Conservation (phyloP, 2,329 filamentous ascomycete species). For the Hypomyces rosellus region DNA sequence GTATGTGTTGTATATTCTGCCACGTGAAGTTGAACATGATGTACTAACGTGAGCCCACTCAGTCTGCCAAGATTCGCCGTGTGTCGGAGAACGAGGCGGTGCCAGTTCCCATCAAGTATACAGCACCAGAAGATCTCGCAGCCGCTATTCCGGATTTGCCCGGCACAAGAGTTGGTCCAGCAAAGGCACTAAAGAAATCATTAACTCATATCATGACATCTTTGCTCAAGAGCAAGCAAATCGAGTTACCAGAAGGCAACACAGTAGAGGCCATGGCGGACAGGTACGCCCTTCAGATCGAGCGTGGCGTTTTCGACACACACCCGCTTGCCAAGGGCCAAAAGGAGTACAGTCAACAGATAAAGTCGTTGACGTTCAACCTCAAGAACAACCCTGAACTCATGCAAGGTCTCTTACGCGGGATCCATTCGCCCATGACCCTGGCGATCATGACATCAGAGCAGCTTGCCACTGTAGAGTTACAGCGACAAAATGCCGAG, state of each 20-base stretch:
- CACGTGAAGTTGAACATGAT: neutral
- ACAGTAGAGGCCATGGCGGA: constrained; percentile 60
- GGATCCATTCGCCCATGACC: constrained; percentile 63
- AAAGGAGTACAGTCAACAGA: constrained; percentile 53
- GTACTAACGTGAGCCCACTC: constrained; percentile 10
- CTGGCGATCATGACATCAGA: constrained; percentile 84
- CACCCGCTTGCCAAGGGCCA: constrained; percentile 41
- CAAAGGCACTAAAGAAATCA: constrained; percentile 63
- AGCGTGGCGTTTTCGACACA: constrained; percentile 59
- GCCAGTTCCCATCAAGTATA: constrained; percentile 34
- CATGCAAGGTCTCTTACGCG: constrained; percentile 66
- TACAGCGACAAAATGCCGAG: constrained; percentile 69
- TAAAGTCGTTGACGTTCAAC: constrained; percentile 76
- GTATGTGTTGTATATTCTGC: constrained; percentile 26
- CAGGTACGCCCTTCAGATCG: constrained; percentile 69
- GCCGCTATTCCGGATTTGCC: constrained; percentile 50
- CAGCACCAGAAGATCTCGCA: constrained; percentile 46
- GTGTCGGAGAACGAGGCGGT: constrained; percentile 44
- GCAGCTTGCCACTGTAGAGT: constrained; percentile 86
- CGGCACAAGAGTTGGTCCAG: constrained; percentile 59
- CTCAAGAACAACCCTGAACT: constrained; percentile 82
- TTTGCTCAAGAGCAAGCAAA: constrained; percentile 60
- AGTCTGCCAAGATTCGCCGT: constrained; percentile 46
- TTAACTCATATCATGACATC: constrained; percentile 60
- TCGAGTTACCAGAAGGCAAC: constrained; percentile 56